Base-by-base conservation (phyloP, 768 basidiomycete genomes). In the Trichaptum fuscoviolaceum region DNA sequence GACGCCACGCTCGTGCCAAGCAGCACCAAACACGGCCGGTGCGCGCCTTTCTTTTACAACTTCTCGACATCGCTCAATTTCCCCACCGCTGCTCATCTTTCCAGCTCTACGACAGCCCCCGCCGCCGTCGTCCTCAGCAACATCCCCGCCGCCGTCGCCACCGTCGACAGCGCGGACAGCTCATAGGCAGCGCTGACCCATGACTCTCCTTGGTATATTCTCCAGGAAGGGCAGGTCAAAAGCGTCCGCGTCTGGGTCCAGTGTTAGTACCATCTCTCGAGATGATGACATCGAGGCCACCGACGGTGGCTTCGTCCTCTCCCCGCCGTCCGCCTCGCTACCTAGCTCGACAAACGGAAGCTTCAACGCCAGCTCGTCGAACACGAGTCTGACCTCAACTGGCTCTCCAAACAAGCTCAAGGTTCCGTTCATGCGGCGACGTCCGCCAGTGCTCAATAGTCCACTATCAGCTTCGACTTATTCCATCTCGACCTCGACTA, bases 331-430 rank as follows among this genome's bases (percentile, higher is more conserved):
- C 42, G 42, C 42, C 42, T 52, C 42, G 15, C 12, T 52, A 12
- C 42, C 42, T 12, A 52, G 42, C 42, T 52, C 42, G 42, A 52
- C 42, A 52, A 52, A 52, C 42, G 42, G 42, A 3, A 52, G 42
- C 42, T 52, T 52, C 10, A 52, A 52, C 15, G 42, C 42, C 20
- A 52, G 42, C 42, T 52, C 42, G 10, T 52, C 42, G 42, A 52
- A 52, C 10, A 12, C 42, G 10, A 52, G 42, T 20, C 10, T 52
- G 42, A 52, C 42, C 42, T 52, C 42, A 52, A 52, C 69, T 0
- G 70, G 77, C 0, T 81, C 82, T 0, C 79, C 84, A 0, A 79
- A 79, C 70, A 85, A 78, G 70, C 75, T 83, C 63, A 80, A 71
- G 65, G 74, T 84, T 0, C 82, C 80, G 24, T 84, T 84, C 66